Conservation (phyloP, 352 stramenopile genomes). For the Thalassiosira sp. region DNA sequence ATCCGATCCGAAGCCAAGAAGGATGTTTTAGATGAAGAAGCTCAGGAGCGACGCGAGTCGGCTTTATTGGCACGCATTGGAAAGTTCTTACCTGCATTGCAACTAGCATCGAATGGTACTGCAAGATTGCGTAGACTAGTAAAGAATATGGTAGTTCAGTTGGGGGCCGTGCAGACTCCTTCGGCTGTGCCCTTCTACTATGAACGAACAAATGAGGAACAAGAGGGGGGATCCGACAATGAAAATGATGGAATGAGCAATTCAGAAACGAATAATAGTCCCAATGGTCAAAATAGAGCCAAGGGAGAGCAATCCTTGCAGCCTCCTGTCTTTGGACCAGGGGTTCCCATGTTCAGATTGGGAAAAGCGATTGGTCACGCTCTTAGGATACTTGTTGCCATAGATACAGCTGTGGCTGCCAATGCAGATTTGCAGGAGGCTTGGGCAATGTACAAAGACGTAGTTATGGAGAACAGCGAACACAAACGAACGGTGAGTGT, state of each 20-base stretch:
- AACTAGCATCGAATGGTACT: slow-evolving; percentile 53
- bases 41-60: slow-evolving; percentile 28
- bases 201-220: slow-evolving; percentile 16
- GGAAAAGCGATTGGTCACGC: slow-evolving; percentile 47
- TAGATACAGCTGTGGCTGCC: slow-evolving; percentile 45
- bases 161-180: slow-evolving; percentile 34
- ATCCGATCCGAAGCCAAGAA: slow-evolving; percentile 2
- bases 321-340: slow-evolving; percentile 29
- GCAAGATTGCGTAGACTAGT: slow-evolving; percentile 44
- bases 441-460: slow-evolving; percentile 65
- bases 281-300: not conserved
- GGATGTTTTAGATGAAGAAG: slow-evolving; percentile 50
- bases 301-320: slow-evolving; percentile 18
- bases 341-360: slow-evolving; percentile 41
- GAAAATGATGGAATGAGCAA: slow-evolving; percentile 20
- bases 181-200: slow-evolving; percentile 37
- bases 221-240: slow-evolving; percentile 2
- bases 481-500: slow-evolving; percentile 42
- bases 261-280: slow-evolving; percentile 7
- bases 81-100: slow-evolving; percentile 52
- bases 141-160: slow-evolving; percentile 67
- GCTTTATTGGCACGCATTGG: slow-evolving; percentile 52
- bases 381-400: slow-evolving; percentile 51
- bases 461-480: slow-evolving; percentile 58
- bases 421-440: slow-evolving; percentile 62